Conservation (phyloP, 352 stramenopile species). For the Heterotrichella gracilis region DNA sequence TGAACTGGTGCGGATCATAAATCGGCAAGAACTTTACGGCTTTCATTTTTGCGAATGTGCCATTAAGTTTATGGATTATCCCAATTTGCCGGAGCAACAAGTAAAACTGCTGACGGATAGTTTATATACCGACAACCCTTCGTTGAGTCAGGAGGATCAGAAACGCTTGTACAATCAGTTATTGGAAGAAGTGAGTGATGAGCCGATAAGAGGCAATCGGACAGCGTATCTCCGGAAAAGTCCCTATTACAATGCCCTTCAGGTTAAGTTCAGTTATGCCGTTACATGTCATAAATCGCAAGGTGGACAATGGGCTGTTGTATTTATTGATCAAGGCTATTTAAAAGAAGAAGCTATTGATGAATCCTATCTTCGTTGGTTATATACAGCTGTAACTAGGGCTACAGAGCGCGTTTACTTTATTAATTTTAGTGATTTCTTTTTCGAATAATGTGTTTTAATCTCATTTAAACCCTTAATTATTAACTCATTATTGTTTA, state of each 20-base stretch:
- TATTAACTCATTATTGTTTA: too few species aligned
- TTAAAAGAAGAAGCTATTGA: background rate
- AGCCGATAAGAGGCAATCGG: background rate
- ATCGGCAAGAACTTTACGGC: background rate
- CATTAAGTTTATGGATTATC: background rate
- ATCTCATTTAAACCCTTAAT: too few species aligned
- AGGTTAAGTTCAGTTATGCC: background rate
- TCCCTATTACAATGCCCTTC: background rate
- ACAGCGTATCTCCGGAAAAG: background rate
- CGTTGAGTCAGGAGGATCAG: background rate
- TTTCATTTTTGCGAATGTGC: background rate
- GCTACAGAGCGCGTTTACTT: background rate
- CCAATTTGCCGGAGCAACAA: background rate
- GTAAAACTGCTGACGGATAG: background rate
- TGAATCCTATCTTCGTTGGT: background rate
- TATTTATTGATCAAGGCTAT: background rate
- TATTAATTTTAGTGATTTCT: background rate
- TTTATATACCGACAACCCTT: background rate
- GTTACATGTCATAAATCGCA: background rate
- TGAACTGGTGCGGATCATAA: background rate
- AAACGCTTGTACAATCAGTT: background rate
- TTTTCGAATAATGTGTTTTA: too few species aligned
- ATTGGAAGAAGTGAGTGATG: background rate
- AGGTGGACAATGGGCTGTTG: background rate
- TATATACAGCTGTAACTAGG: background rate